A percentile compares a stretch with the other conserved stretches of the same genome.
Conservation (phyloP, 2,329 filamentous ascomycete species). For the Fusarium haematococcum region DNA sequence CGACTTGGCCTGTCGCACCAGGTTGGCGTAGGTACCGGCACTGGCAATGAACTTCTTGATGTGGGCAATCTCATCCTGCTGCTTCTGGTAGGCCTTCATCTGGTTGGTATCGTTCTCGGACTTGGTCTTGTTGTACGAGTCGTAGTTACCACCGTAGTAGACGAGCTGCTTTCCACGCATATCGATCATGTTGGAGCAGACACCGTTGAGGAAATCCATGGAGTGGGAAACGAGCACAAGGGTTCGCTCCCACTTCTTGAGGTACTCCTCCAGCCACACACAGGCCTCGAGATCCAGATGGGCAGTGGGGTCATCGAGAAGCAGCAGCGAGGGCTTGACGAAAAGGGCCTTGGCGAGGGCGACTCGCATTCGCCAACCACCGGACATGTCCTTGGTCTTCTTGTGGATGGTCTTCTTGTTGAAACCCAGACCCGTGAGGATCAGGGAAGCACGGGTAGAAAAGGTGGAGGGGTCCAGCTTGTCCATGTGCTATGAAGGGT, state of each 20-base stretch:
- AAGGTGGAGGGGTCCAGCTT: slow-evolving; percentile 99
- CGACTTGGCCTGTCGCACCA: slow-evolving; percentile 98
- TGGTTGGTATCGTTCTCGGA: slow-evolving; percentile 96
- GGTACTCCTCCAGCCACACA: slow-evolving; percentile 99
- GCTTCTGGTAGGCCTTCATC: slow-evolving; percentile 98
- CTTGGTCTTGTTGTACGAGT: slow-evolving; percentile 95
- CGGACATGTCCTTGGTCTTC: slow-evolving; percentile 99
- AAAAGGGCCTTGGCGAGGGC: slow-evolving; percentile 97
- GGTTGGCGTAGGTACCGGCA: slow-evolving; percentile 99
- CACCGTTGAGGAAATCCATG: slow-evolving; percentile 99
- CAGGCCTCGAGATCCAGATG: slow-evolving; percentile 99
- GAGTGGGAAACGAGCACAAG: slow-evolving; percentile 97
- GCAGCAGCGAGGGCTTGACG: slow-evolving; percentile 94
- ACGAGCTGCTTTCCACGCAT: slow-evolving; percentile 90
- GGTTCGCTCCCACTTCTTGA: slow-evolving; percentile 99
- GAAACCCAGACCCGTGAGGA: slow-evolving; percentile 98
- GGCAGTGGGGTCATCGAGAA: slow-evolving; percentile 97
- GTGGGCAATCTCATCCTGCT: slow-evolving; percentile 98
- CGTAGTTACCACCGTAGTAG: slow-evolving; percentile 99
- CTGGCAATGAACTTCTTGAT: slow-evolving; percentile 99
- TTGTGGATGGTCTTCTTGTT: slow-evolving; percentile 98
- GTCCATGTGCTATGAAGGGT: slow-evolving; percentile 83
- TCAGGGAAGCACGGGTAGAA: slow-evolving; percentile 92
- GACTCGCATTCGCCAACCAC: slow-evolving; percentile 99
- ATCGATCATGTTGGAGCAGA: slow-evolving; percentile 98